Evolutionary conservation across 768 basidiomycete genomes (phyloP), one percentile per base, ranked within the genome.

Genomic region (Tricholoma hemisulphureum): DNA sequence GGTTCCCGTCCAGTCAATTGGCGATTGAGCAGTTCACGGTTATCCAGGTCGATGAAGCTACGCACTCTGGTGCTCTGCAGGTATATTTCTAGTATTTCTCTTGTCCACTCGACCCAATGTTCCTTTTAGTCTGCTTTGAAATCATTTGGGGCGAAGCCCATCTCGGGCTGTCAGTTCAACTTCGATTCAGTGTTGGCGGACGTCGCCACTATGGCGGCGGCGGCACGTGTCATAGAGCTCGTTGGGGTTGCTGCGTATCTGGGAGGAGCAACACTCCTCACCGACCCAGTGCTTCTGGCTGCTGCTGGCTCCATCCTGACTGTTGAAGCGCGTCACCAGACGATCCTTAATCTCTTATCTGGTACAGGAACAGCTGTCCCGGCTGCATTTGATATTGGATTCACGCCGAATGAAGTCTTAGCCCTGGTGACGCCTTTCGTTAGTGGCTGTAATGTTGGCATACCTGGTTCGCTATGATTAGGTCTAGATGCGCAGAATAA

Each of bases 321-420:
- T 26, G 78, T 91, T 48, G 92, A 94, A 67, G 87, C 90, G n/a
- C 86, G 92, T 48, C 92, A 95, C 65, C 85, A 88, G 68, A 86
- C 87, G 1, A 71, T 93, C 41, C 79, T 92, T 52, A 93, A 93
- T 75, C 64, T 91, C 59, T 63, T 94, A 53, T 80, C 80, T 43
- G 78, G 80, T 14, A 73, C 71, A 58, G 85, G 82, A 14, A 78
- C 78, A 3, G 77, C 85, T 16, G 83, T 89, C 55, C 86, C 91
- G 4, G 69, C 80, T 43, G 77, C 88, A 1, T 93, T 92, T 67
- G 92, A 94, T 67, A 74, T 93, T 23, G 76, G 85, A 6, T 74
- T 95, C n/a, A 75, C 74, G 11, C 89, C 91, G 10, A 72, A 72
- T 34, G 87, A 93, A 67, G 83, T 91, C 24, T 80, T 93, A 43